Conservation (phyloP, 331 rosid species). For the Stylosanthes scabra region DNA sequence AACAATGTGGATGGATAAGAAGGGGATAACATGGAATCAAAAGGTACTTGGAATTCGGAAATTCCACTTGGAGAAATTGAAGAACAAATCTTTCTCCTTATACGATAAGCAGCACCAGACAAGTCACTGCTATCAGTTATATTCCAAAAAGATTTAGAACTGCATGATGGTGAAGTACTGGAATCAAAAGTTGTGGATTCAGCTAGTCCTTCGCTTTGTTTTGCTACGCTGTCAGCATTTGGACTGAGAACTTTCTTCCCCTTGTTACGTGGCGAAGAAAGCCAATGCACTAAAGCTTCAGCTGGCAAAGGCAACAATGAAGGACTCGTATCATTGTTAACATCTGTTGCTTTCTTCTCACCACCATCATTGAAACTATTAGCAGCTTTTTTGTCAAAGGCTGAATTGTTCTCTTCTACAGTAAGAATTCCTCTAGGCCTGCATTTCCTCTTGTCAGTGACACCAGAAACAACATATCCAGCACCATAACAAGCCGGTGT, state of each 20-base stretch:
- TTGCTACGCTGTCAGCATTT: constrained; percentile 40
- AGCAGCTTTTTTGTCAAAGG: constrained; percentile 42
- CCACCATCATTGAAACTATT: constrained; percentile 46
- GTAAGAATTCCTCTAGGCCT: constrained; percentile 84
- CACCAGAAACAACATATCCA: constrained; percentile 84
- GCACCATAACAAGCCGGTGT: constrained; percentile 86
- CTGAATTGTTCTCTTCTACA: constrained; percentile 53
- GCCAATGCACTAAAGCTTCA: constrained; percentile 89
- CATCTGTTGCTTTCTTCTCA: constrained; percentile 33
- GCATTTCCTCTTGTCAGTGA: constrained; percentile 88
- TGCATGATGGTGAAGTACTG: constrained; percentile 51
- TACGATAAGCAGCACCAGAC: constrained; percentile 34
- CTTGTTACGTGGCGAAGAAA: constrained; percentile 63
- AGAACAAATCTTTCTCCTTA: constrained; percentile 38
- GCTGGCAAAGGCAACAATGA: constrained; percentile 64
- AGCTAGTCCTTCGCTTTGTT: constrained; percentile 26
- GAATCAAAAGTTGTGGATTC: constrained; percentile 50
- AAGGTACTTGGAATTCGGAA: constrained; percentile 51
- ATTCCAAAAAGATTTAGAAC: constrained; percentile 45
- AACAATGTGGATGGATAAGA: constrained; percentile 43
- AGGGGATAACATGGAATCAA: constrained; percentile 47
- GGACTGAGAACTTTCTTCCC: constrained; percentile 48
- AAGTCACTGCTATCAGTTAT: constrained; percentile 44
- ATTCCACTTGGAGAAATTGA: constrained; percentile 50
- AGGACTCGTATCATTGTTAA: constrained; percentile 35